A percentile compares a stretch with the other conserved stretches of the same genome.
These are phyloP conservation scores for Colletotrichum endophyticum DNA, from an alignment of 2,329 filamentous ascomycete species.

Conservation along the genomic window DNA sequence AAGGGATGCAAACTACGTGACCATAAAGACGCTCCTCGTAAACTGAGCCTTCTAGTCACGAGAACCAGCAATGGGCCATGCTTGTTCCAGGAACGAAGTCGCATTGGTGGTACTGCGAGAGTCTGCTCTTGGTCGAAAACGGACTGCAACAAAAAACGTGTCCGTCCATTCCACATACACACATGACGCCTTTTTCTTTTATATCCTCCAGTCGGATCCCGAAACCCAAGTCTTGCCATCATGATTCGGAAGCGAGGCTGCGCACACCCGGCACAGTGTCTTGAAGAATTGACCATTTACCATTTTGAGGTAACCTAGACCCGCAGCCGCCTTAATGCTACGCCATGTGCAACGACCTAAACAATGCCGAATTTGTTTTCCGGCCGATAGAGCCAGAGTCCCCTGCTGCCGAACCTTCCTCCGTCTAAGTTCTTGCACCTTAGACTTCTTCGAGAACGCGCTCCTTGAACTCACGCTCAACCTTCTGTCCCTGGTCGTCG, in stretches of 20 bases:
- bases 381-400: conserved; percentile 21
- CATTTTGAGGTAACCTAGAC: conserved; percentile 41
- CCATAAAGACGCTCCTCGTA: neutral
- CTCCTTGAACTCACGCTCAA: conserved; percentile 99
- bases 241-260: conserved; percentile 17
- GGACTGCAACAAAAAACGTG: conserved; percentile 4
- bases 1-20: neutral
- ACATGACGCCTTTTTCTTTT: conserved; percentile 12
- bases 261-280: conserved; percentile 11
- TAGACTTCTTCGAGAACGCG: conserved; percentile 92
- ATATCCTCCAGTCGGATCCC: conserved; percentile 3
- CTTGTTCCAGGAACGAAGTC: neutral
- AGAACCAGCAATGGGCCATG: neutral
- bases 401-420: conserved; percentile 43
- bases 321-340: conserved; percentile 48
- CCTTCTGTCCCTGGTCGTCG: conserved; percentile 97
- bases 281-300: conserved; percentile 23
- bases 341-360: conserved; percentile 49
- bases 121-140: neutral
- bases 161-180: conserved; percentile 15
- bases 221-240: conserved; percentile 16
- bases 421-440: conserved; percentile 52
- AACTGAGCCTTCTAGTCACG: neutral
- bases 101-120: conserved; percentile 4
- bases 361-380: conserved; percentile 35